These are phyloP conservation scores for Trichoderma sp. DNA, from an alignment of 2,329 filamentous ascomycete genomes.

Conservation along the genomic window DNA sequence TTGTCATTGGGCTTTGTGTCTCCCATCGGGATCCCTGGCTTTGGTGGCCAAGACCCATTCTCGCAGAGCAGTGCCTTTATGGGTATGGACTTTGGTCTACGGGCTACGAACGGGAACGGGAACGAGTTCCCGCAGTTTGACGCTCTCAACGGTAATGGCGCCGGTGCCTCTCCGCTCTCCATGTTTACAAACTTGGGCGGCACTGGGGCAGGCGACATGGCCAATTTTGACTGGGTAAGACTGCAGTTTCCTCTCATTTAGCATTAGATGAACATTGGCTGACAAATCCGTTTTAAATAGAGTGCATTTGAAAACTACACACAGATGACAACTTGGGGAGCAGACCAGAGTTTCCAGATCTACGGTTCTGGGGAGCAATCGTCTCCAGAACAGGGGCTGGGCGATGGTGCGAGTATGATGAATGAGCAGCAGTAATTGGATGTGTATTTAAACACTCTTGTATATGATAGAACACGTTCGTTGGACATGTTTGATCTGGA, in stretches of 20 bases:
- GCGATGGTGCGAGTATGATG: conserved; percentile 26
- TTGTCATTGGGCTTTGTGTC: conserved; percentile 28
- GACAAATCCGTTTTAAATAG: conserved; percentile 33
- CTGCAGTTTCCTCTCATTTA: neutral
- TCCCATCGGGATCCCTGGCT: conserved; percentile 27
- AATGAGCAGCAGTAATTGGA: conserved; percentile 21
- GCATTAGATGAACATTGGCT: conserved; percentile 23
- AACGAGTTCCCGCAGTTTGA: conserved; percentile 34
- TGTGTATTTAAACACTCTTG: neutral
- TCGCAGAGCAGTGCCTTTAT: conserved; percentile 42
- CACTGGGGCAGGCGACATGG: conserved; percentile 41
- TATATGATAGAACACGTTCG: conserved; percentile 15
- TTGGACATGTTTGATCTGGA: neutral
- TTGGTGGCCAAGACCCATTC: conserved; percentile 30
- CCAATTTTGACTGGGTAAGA: conserved; percentile 60
- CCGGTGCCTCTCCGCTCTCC: conserved; percentile 45
- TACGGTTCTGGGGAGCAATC: conserved; percentile 37
- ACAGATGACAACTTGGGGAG: conserved; percentile 51
- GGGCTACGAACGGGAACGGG: conserved; percentile 26
- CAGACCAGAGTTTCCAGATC: conserved; percentile 52
- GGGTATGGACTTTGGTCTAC: conserved; percentile 43
- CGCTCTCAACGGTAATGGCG: conserved; percentile 25
- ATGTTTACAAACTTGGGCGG: conserved; percentile 49
- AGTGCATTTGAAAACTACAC: conserved; percentile 57
- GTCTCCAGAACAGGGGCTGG: conserved; percentile 29